Evolutionary conservation across 441 rosid genomes (phyloP), one percentile per base, ranked within the genome.

Genomic region (Isatis lusitanica): DNA sequence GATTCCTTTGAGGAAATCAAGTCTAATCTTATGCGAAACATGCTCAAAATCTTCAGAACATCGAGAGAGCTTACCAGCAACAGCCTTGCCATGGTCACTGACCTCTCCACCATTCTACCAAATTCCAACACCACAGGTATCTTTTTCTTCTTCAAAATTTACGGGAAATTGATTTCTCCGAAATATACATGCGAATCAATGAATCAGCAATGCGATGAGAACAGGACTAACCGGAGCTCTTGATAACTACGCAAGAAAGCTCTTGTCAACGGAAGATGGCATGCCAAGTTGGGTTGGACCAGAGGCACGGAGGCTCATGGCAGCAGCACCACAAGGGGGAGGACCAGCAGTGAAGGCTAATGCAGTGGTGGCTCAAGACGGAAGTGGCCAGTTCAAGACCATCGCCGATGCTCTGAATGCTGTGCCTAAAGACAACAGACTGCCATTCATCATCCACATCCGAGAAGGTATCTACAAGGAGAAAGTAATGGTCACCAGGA

Each of bases 391-490:
- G 48, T 90, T 74, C 58, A 89, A 75, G 74, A 88, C 88, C 10
- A 82, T 94, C 60, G n/a, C 47, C 0, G 92, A 87, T 10, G 95
- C 97, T 5, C 24, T 94, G 7, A 63, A 63, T 0, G 68, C 63
- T 0, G 74, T 90, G 7, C 97, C 94, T 0, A 66, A 30, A 68
- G 55, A 73, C 9, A 74, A 80, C 13, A 58, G 36, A 2, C 43
- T 52, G 12, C 74, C 86, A 13, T 89, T 89, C 65, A 81, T 90
- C 12, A 63, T 94, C 47, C 56, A 92, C 73, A 80, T 94, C 61
- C 92, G 89, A 87, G 77, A 42, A 39, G 99, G 99, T 50, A 69
- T 86, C 21, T 94, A 94, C 72, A 59, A 69, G 9, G 99, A 94
- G 79, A 76, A 71, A 30, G 83, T 94, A 15, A 13, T 17, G 1